A percentile compares a stretch with the other conserved stretches of the same genome.
These are phyloP conservation scores for Aspergillus calidoustus DNA, from an alignment of 2,329 filamentous ascomycete species.

Conservation along the genomic window DNA sequence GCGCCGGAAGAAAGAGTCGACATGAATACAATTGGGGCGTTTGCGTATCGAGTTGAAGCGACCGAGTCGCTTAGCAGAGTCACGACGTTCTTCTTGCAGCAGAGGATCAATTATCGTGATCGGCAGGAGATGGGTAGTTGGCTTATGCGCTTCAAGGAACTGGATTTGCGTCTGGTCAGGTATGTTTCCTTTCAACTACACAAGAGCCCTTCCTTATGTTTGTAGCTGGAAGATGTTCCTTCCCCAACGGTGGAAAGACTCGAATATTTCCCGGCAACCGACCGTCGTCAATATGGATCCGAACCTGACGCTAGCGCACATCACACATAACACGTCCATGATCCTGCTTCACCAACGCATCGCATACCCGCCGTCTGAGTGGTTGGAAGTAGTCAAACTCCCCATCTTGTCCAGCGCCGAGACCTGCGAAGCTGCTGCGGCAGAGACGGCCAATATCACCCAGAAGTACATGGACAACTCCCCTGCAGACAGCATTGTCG, in stretches of 20 bases:
- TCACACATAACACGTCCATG: conserved; percentile 57
- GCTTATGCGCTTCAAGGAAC: conserved; percentile 55
- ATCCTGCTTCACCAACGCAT: conserved; percentile 56
- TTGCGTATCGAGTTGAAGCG: conserved; percentile 54
- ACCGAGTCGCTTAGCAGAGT: conserved; percentile 54
- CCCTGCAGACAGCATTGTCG: conserved; percentile 26
- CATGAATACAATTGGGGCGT: conserved; percentile 49
- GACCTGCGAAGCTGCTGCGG: conserved; percentile 53
- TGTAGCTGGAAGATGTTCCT: conserved; percentile 53
- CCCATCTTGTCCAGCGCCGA: conserved; percentile 55
- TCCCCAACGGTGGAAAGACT: conserved; percentile 45
- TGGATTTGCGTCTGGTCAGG: conserved; percentile 50
- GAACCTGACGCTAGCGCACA: conserved; percentile 55
- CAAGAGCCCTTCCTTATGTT: neutral
- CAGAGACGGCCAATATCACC: conserved; percentile 53
- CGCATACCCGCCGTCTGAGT: conserved; percentile 47
- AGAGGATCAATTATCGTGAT: conserved; percentile 46
- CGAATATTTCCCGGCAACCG: conserved; percentile 26
- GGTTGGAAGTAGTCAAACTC: conserved; percentile 34
- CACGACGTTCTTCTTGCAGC: conserved; percentile 52
- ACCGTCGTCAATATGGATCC: conserved; percentile 49
- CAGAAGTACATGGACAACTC: conserved; percentile 51
- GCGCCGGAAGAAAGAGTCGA: conserved; percentile 24
- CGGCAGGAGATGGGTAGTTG: conserved; percentile 49
- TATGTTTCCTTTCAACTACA: neutral